Base-by-base conservation (phyloP, 495 filamentous ascomycete species). In the Penicillium waksmanii region DNA sequence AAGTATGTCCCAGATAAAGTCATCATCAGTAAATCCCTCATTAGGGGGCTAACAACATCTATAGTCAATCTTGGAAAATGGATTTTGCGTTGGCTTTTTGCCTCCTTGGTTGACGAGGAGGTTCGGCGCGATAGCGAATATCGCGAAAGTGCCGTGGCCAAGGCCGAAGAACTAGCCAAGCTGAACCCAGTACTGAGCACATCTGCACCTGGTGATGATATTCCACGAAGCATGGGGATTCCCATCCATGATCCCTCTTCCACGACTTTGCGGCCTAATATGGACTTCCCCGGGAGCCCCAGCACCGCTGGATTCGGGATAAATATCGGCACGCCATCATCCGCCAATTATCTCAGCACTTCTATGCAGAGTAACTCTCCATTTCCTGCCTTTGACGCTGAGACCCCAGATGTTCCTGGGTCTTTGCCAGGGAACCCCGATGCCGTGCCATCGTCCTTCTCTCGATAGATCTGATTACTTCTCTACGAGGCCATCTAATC, bases 11-110 rank as follows among this genome's bases (percentile, higher is more conserved):
- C 8, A 19, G 44, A 23, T 5, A 4, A 47, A 23, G 2, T 27
- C 6, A 19, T 18, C 47, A 18, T 34, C 27, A 31, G 8, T 31
- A 0, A 47, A 10, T 35, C 25, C 5, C 40, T 10, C 34, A 21
- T 35, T 23, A 53, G 11, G 15, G 52, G 38, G 64, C 58, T 65
- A 27, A 71, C 67, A 27, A 64, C 12, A 8, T n/a, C 21, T 10
- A 43, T 42, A 96, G 92, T 98, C 68, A 98, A 97, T 71, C 85
- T 98, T 53, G 95, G 95, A 4, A 97, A 96, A 80, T 98, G 95
- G 95, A 84, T 98, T 53, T 80, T 98, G 46, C 86, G 95, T 49
- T 96, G 96, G 73, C 83, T 98, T 2, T 98, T 98, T 72, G 87
- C 87, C 21, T 89, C 88, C 40, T 80, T 98, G 43, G 91, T 98